Evolutionary conservation across 2,329 filamentous ascomycete species (phyloP), one percentile per base, ranked within the genome.

Genomic region (Immersiporthe knoxdaviesiana): DNA sequence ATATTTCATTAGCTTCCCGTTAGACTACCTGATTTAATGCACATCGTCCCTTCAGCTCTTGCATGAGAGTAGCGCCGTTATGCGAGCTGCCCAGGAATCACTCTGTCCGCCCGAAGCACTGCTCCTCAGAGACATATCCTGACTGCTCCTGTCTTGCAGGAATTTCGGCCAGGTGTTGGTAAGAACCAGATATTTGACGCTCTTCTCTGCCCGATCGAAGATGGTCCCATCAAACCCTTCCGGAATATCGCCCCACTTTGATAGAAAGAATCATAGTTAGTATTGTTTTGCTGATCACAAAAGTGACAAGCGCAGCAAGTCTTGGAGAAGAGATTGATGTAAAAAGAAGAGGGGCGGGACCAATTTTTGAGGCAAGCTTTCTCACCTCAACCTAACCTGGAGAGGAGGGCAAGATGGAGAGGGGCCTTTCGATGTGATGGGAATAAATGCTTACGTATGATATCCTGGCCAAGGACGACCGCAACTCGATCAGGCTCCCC

Each of bases 81-180:
- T n/a, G 30, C 56, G 56, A 59, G 56, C 56, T 37, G 32, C 56
- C 56, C 30, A 37, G 37, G 56, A 59, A 11, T 21, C 56, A 8
- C 56, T 59, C 30, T 59, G 56, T n/a, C 16, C 30, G 16, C 30
- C 32, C 14, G 32, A 32, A 3, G 18, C 2, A 37, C 30, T n/a
- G 18, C 50, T 65, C 12, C 50, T 56, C 47, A 66, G 12, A 32
- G 67, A 58, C 27, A 66, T 16, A 6, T 61, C 63, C 11, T 56
- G 60, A 37, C 65, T 60, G 18, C 67, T 66, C 35, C 47, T 44
- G 12, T 56, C 62, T 60, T 70, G 59, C 61, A 87, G 81, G 73
- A 85, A 88, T 74, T 85, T 87, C 39, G 85, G 85, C 89, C 90
- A 91, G 0, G 90, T 91, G 74, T 91, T 91, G 18, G 88, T 90